Evolutionary conservation across 2,329 filamentous ascomycete species (phyloP).

Genomic region (Aureobasidium sp.): DNA sequence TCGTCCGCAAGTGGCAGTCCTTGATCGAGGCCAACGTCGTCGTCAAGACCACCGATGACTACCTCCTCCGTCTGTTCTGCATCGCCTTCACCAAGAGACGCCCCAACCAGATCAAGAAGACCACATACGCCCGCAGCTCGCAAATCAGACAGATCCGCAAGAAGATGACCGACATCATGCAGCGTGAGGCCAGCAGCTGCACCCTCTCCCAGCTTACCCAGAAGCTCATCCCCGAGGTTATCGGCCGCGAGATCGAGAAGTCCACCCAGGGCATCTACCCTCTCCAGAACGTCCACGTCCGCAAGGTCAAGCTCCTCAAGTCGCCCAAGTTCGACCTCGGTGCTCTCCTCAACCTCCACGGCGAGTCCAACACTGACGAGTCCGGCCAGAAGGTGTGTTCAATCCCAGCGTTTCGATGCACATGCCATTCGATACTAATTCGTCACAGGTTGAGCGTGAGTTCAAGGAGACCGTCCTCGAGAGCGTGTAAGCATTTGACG

Average conservation of each 20-base stretch:
- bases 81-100: constrained; percentile 99
- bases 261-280: constrained; percentile 99
- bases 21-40: constrained; percentile 99
- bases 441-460: constrained; percentile 62
- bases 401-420: not conserved
- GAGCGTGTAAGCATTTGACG: constrained; percentile 62
- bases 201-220: constrained; percentile 92
- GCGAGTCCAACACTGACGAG: constrained; percentile 93
- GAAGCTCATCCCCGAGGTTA: constrained; percentile 99
- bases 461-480: constrained; percentile 98
- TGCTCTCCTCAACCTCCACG: constrained; percentile 90
- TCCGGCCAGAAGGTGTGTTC: constrained; percentile 80
- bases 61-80: constrained; percentile 97
- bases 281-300: constrained; percentile 99
- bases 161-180: constrained; percentile 99
- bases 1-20: constrained; percentile 99
- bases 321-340: constrained; percentile 98
- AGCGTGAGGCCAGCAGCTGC: constrained; percentile 89
- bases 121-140: constrained; percentile 92
- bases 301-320: constrained; percentile 99
- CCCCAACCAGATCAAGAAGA: constrained; percentile 99
- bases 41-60: constrained; percentile 99
- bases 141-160: constrained; percentile 97
- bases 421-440: not conserved
- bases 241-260: constrained; percentile 99